Evolutionary conservation across 2,329 filamentous ascomycete species (phyloP).

Genomic region (Cladophialophora psammophila): DNA sequence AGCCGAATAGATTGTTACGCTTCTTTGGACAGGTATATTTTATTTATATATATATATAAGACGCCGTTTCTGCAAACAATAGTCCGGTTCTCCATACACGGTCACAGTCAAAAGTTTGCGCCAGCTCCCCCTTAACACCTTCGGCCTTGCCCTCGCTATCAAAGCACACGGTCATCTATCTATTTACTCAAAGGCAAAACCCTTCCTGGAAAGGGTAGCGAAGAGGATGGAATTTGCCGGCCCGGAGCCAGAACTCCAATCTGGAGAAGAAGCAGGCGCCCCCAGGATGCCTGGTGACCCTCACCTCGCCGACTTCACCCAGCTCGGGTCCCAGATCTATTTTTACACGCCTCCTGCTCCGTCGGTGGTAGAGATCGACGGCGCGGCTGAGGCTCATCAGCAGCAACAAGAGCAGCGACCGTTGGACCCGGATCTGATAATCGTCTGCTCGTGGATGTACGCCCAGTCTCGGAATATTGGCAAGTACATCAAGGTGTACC

Average conservation of each 20-base stretch:
- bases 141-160: no score
- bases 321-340: conserved; percentile 31
- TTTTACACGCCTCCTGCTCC: conserved; percentile 16
- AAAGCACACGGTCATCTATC: no score
- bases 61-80: no score
- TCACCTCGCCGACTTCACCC: conserved; percentile 28
- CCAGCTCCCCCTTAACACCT: no score
- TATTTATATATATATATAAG: no score
- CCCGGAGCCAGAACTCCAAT: conserved; percentile 28
- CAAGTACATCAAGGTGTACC: conserved; percentile 60
- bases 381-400: not conserved
- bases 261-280: not conserved
- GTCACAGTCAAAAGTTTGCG: no score
- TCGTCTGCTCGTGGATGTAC: conserved; percentile 61
- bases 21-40: no score
- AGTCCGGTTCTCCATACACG: no score
- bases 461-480: conserved; percentile 59
- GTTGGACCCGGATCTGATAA: conserved; percentile 53
- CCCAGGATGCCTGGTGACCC: conserved; percentile 10
- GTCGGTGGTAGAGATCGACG: not conserved
- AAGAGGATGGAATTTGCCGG: conserved; percentile 28
- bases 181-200: no score
- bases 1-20: no score
- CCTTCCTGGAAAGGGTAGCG: no score
- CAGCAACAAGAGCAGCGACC: not conserved